Percentiles rank a stretch among this genome's conserved stretches.
Conservation (phyloP, 2,329 filamentous ascomycete species). For the Xylariaceae sp. region DNA sequence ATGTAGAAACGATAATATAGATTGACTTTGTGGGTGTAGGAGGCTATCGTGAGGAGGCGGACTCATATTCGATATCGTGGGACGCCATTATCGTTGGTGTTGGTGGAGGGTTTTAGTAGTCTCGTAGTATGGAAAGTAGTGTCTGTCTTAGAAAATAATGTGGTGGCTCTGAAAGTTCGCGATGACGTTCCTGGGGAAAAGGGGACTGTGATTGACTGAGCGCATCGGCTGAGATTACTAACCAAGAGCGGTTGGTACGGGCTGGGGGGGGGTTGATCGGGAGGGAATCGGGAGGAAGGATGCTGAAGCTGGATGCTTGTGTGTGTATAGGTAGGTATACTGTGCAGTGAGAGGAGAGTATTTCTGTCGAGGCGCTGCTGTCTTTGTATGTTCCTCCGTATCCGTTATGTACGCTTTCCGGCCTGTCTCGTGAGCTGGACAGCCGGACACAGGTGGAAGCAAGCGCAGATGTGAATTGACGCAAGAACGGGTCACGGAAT, state of each 20-base stretch:
- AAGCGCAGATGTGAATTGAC: not conserved
- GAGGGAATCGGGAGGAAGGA: not conserved
- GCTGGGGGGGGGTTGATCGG: not conserved
- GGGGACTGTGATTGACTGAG: conserved; percentile 8
- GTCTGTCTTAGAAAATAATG: not conserved
- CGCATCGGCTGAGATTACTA: not conserved
- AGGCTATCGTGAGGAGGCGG: conserved; percentile 6
- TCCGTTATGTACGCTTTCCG: not conserved
- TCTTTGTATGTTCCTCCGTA: not conserved
- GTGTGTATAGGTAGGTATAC: too few relatives aligned
- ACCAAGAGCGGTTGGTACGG: not conserved
- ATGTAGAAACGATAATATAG: not conserved
- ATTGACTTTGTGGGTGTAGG: not conserved
- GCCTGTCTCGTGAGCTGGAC: not conserved
- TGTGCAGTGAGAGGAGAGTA: too few relatives aligned
- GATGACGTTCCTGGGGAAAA: conserved; percentile 16
- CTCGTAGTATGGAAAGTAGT: not conserved
- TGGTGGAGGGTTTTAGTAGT: not conserved
- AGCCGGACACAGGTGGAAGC: not conserved
- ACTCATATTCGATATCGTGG: conserved; percentile 1
- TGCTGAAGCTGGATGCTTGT: too few relatives aligned
- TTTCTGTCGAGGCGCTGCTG: too few relatives aligned
- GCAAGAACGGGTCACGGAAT: too few relatives aligned
- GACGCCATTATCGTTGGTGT: conserved; percentile 9
- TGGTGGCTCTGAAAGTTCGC: conserved; percentile 6